phyloP scores from a whole-genome alignment of 2,329 filamentous ascomycete species.

The Beauveria bassiana region DNA sequence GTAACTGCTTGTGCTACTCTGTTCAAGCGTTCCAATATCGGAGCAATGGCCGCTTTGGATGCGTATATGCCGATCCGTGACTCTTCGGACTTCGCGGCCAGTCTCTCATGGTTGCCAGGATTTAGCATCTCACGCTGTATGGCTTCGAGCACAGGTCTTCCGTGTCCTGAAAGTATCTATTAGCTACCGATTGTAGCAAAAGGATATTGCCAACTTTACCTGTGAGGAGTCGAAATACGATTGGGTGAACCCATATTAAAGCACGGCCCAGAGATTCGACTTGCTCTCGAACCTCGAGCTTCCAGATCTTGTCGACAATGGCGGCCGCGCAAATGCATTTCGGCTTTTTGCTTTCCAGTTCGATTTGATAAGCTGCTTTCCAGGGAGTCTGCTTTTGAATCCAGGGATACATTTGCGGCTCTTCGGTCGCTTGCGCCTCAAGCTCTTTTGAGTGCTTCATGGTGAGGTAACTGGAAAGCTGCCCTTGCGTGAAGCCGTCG shows the following conservation, averaged over 20 bases:
- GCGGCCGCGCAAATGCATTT: background rate
- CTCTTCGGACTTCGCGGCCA: conserved; percentile 17
- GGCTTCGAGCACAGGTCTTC: conserved; percentile 20
- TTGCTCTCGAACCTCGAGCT: conserved; percentile 5
- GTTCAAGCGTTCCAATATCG: conserved; percentile 30
- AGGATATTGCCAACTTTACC: background rate
- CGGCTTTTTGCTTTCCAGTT: conserved; percentile 1
- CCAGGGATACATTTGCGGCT: background rate
- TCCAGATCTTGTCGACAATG: conserved; percentile 9
- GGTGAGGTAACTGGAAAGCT: conserved; percentile 37
- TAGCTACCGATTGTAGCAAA: background rate
- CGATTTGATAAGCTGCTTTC: conserved; percentile 2
- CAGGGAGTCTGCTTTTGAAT: conserved; percentile 1
- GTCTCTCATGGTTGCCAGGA: conserved; percentile 23
- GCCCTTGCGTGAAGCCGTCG: conserved; percentile 38
- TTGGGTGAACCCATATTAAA: conserved; percentile 3
- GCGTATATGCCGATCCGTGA: conserved; percentile 23
- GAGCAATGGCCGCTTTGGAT: conserved; percentile 21
- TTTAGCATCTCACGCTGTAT: conserved; percentile 25
- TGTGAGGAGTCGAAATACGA: conserved; percentile 1
- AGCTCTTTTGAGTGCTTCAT: conserved; percentile 6
- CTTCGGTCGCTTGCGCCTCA: background rate
- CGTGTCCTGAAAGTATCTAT: conserved; percentile 13
- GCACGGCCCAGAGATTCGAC: conserved; percentile 3
- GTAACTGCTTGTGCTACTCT: conserved; percentile 20